Percentiles rank a stretch among this genome's conserved stretches.
Conservation (phyloP, 169 alveolate species). For the Cryptosporidium tyzzeri region DNA sequence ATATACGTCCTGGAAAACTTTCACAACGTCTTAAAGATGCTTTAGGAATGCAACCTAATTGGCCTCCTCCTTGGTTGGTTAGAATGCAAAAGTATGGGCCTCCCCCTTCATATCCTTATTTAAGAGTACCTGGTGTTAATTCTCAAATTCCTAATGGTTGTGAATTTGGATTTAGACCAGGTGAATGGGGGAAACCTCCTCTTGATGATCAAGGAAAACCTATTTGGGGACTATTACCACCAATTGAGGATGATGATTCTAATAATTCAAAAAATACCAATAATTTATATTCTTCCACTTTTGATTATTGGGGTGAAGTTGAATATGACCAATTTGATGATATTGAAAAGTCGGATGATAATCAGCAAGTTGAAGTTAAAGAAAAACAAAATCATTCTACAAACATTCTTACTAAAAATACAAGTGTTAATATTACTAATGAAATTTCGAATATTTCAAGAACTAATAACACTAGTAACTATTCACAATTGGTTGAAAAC, state of each 20-base stretch:
- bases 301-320: conserved; percentile 58
- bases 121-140: conserved; percentile 96
- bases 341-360: background rate
- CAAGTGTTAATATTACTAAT: background rate
- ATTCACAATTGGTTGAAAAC: background rate
- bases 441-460: background rate
- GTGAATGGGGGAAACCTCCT: conserved; percentile 93
- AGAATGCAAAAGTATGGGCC: conserved; percentile 99
- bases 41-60: conserved; percentile 93
- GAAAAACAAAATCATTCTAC: background rate
- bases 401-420: background rate
- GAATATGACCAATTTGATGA: conserved; percentile 7
- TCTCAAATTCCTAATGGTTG: conserved; percentile 92
- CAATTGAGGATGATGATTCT: conserved; percentile 34
- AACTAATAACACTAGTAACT: background rate
- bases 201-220: conserved; percentile 65
- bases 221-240: conserved; percentile 64
- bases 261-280: background rate
- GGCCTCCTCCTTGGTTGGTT: conserved; percentile 97
- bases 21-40: conserved; percentile 95
- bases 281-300: background rate
- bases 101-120: conserved; percentile 98
- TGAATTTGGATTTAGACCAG: conserved; percentile 88
- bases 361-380: background rate
- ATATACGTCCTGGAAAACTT: conserved; percentile 95